Evolutionary conservation across 2,329 filamentous ascomycete species (phyloP).

Genomic region (Aureobasidium sp.): DNA sequence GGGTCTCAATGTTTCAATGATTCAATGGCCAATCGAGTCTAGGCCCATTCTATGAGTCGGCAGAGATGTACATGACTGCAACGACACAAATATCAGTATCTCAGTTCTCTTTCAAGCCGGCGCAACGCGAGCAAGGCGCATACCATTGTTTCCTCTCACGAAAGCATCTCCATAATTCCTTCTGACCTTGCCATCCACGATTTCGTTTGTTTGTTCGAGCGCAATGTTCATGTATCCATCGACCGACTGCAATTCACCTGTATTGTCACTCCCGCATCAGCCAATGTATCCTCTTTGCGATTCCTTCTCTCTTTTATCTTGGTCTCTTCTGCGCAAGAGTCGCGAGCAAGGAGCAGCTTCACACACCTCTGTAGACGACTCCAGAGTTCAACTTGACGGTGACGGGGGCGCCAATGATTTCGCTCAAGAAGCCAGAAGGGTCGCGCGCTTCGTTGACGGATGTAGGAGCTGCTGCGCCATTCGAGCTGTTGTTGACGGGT

Average conservation of each 20-base stretch:
- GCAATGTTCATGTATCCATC: constrained; percentile 99
- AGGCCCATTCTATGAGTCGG: constrained; percentile 42
- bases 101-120: not conserved
- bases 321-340: not conserved
- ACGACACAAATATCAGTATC: not conserved
- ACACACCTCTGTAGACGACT: constrained; percentile 85
- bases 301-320: not conserved
- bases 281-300: not conserved
- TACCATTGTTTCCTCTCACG: constrained; percentile 92
- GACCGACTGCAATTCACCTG: constrained; percentile 91
- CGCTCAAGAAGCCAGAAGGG: constrained; percentile 84
- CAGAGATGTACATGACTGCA: constrained; percentile 64
- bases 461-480: not conserved
- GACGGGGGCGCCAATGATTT: constrained; percentile 90
- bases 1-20: not conserved
- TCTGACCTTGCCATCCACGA: constrained; percentile 74
- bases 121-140: constrained; percentile 8
- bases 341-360: not conserved
- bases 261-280: not conserved
- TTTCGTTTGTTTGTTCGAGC: constrained; percentile 89
- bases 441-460: constrained; percentile 64
- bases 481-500: not conserved
- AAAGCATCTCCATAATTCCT: constrained; percentile 90
- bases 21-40: no score
- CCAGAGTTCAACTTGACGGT: constrained; percentile 99